Conservation (phyloP, 2,329 filamentous ascomycete genomes). For the Leptosphaerulina australis region DNA sequence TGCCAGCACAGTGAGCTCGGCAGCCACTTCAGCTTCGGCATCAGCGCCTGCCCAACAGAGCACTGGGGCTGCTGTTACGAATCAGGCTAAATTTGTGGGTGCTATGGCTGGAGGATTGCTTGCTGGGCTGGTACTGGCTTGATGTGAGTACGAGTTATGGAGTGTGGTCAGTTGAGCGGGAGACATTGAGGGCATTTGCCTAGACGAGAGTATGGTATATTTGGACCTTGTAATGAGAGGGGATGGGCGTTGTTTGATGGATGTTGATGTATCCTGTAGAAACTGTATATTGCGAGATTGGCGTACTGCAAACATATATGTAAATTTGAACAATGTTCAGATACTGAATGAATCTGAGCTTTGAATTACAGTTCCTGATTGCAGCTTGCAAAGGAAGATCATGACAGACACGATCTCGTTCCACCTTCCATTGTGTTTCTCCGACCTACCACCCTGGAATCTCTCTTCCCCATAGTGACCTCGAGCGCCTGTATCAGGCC, state of each 20-base stretch:
- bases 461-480: conserved; percentile 73
- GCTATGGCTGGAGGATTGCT: conserved; percentile 29
- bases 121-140: conserved; percentile 29
- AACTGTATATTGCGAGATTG: too few relatives aligned
- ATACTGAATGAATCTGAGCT: too few relatives aligned
- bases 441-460: conserved; percentile 59
- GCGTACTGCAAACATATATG: too few relatives aligned
- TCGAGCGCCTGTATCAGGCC: conserved; percentile 77
- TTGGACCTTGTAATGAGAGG: too few relatives aligned
- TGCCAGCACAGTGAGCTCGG: conserved; percentile 8
- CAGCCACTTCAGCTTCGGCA: conserved; percentile 16
- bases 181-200: too few relatives aligned
- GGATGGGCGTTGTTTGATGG: too few relatives aligned
- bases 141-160: neutral
- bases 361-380: too few relatives aligned
- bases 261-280: too few relatives aligned
- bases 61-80: conserved; percentile 27
- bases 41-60: conserved; percentile 22
- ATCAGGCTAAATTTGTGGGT: conserved; percentile 25
- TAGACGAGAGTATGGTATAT: too few relatives aligned
- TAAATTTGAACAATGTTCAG: too few relatives aligned
- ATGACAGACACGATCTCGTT: conserved; percentile 2
- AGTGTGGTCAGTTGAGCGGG: too few relatives aligned
- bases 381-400: too few relatives aligned
- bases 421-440: conserved; percentile 60